These are phyloP conservation scores for Fusarium sp. DNA, from an alignment of 2,329 filamentous ascomycete species.

Conservation along the genomic window DNA sequence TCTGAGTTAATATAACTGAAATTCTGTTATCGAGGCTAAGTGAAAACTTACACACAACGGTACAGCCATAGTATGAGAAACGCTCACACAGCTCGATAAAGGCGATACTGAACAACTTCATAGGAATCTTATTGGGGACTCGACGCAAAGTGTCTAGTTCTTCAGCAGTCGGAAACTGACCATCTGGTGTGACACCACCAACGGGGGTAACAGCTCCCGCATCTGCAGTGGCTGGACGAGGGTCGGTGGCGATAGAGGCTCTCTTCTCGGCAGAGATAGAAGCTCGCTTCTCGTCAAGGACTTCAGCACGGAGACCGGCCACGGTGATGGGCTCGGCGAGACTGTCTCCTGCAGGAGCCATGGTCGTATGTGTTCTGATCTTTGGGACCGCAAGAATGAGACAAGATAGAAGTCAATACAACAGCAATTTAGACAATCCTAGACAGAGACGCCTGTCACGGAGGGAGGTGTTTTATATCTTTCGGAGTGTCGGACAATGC, in stretches of 20 bases:
- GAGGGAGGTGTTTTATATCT: slow-evolving; percentile 23
- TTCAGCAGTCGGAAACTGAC: slow-evolving; percentile 41
- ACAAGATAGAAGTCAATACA: neutral
- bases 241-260: slow-evolving; percentile 39
- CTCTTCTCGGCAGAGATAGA: slow-evolving; percentile 47
- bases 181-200: slow-evolving; percentile 7
- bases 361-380: slow-evolving; percentile 24
- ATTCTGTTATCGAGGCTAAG: neutral
- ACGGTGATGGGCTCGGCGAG: slow-evolving; percentile 52
- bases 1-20: neutral
- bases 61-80: slow-evolving; percentile 78
- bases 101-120: slow-evolving; percentile 70
- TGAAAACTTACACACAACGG: slow-evolving; percentile 68
- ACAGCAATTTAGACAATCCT: neutral
- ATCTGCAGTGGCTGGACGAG: neutral
- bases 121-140: slow-evolving; percentile 68
- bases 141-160: slow-evolving; percentile 65
- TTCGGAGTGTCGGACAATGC: slow-evolving; percentile 5
- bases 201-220: neutral
- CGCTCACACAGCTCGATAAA: slow-evolving; percentile 78
- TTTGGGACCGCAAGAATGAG: neutral
- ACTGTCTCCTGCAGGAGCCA: slow-evolving; percentile 49
- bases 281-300: slow-evolving; percentile 48
- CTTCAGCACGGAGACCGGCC: slow-evolving; percentile 46
- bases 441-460: neutral